These are phyloP conservation scores for Anaeramoeba ignava DNA, from an alignment of 78 protist genomes.

Conservation along the genomic window DNA sequence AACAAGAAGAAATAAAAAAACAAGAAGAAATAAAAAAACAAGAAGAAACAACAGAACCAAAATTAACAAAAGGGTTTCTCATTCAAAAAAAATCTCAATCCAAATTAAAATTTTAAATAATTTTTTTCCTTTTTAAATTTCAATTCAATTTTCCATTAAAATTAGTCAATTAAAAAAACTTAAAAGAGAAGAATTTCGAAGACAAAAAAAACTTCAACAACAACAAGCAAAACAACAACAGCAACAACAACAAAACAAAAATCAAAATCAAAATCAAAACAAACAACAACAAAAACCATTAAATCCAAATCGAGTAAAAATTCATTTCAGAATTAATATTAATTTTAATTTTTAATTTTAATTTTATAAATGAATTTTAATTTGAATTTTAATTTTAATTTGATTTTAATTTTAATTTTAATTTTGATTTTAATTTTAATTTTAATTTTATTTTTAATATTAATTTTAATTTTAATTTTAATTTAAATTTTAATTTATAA, in stretches of 20 bases:
- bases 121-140: background rate
- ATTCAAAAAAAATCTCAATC: background rate
- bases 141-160: too few species aligned
- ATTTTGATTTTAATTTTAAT: too few species aligned
- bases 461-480: too few species aligned
- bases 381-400: too few species aligned
- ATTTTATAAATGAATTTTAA: too few species aligned
- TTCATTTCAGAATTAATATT: too few species aligned
- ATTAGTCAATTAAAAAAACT: background rate
- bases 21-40: background rate
- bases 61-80: background rate
- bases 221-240: background rate
- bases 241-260: background rate
- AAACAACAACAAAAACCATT: background rate
- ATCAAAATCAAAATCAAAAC: background rate
- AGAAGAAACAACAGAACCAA: background rate
- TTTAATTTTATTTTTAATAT: too few species aligned
- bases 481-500: too few species aligned
- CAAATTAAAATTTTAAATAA: background rate
- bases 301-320: background rate
- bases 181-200: background rate
- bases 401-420: too few species aligned
- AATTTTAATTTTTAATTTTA: too few species aligned
- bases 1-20: background rate
- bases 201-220: background rate